phyloP scores from a whole-genome alignment of 2,329 filamentous ascomycete genomes.

The Cladobotryum protrusum region DNA sequence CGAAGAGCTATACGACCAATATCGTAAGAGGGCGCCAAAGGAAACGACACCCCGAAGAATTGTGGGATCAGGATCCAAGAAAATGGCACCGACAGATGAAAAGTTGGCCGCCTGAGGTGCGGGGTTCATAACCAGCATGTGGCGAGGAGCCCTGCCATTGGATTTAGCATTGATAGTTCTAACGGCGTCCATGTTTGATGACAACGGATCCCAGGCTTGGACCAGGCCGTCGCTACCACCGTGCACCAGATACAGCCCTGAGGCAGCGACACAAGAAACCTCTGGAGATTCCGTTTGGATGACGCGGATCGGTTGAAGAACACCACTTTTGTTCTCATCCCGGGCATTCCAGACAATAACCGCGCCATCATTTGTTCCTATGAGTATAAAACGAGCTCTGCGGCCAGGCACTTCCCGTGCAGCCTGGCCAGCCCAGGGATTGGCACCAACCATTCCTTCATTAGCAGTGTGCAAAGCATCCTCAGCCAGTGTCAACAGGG shows the following conservation, averaged over 20 bases:
- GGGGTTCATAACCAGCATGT: conserved; percentile 50
- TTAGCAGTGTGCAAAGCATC: conserved; percentile 55
- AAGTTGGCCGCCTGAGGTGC: conserved; percentile 65
- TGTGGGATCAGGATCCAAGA: conserved; percentile 81
- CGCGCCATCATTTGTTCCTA: conserved; percentile 73
- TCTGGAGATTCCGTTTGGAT: conserved; percentile 89
- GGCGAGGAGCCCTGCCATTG: conserved; percentile 73
- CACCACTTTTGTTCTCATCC: conserved; percentile 40
- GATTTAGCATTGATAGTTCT: conserved; percentile 83
- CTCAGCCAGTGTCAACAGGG: conserved; percentile 65
- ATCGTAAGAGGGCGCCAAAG: conserved; percentile 79
- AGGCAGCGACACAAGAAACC: conserved; percentile 75
- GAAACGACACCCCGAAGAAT: conserved; percentile 80
- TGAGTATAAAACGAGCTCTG: conserved; percentile 70
- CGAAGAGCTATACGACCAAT: conserved; percentile 88
- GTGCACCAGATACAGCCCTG: conserved; percentile 82
- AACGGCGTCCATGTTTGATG: conserved; percentile 69
- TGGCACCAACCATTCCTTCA: conserved; percentile 41
- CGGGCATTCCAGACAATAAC: conserved; percentile 83
- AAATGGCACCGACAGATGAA: conserved; percentile 76
- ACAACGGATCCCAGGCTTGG: conserved; percentile 94
- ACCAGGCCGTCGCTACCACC: conserved; percentile 93
- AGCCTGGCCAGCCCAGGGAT: conserved; percentile 35
- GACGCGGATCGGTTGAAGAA: conserved; percentile 64
- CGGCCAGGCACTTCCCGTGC: conserved; percentile 71